Evolutionary conservation across 164 flowering plant species (phyloP), one percentile per base, ranked within the genome.

Genomic region (Warburgia ugandensis): DNA sequence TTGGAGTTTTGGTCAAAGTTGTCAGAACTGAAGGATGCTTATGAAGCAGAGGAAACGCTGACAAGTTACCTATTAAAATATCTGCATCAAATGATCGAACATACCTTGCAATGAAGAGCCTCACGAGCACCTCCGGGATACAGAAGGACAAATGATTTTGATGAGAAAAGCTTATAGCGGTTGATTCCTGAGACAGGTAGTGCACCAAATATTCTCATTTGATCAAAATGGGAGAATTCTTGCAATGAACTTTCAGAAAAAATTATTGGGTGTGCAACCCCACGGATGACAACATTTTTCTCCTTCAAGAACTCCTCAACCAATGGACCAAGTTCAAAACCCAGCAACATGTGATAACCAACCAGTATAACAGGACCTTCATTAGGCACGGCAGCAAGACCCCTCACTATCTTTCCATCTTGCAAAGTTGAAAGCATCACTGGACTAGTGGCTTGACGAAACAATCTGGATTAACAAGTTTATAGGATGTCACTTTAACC

Each of bases 61-160:
- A n/a, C n/a, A n/a, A n/a, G n/a, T n/a, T n/a, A n/a, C n/a, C n/a
- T n/a, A n/a, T n/a, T n/a, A n/a, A n/a, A n/a, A n/a, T n/a, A n/a
- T n/a, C n/a, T n/a, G n/a, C n/a, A n/a, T n/a, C n/a, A n/a, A n/a
- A n/a, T n/a, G n/a, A n/a, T n/a, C 44, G 25, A 29, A 58, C 65
- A 51, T 20, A 92, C 99, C 94, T 84, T 88, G 23, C 53, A 53
- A 67, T 92, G 99, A 32, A 92, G 76, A 56, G 99, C 99, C 72
- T 92, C 99, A 17, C 99, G 91, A 50, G 80, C 86, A 55, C 99
- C 99, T 22, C 99, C 99, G 50, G 99, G 99, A 67, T 83, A 92
- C 42, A 92, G 91, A 58, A 92, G 91, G 51, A 79, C 70, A 48
- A 80, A 81, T 16, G 96, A 77, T 29, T 88, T 88, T 21, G 72